Evolutionary conservation across 108 stramenopile species (phyloP), one percentile per base, ranked within the genome.

Genomic region (Cylindrotheca fusiformis): DNA sequence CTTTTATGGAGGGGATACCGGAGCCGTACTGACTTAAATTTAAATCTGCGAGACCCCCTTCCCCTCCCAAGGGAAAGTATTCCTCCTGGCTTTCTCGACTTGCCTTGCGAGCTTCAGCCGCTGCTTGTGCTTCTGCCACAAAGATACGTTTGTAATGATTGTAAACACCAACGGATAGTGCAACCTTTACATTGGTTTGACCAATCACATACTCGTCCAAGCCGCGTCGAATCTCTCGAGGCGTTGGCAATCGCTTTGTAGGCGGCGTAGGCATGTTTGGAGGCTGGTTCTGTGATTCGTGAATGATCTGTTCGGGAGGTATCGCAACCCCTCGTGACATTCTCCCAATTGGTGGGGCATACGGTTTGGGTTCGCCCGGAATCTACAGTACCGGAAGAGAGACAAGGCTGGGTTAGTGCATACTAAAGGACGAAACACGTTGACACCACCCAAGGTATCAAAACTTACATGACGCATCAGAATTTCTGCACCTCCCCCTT

Each of bases 151-250:
- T 98, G 94, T 96, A 98, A 73, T 98, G 97, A 82, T 98, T 98
- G 78, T 98, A 95, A 22, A 98, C 96, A 21, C 94, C 94, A 14
- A 97, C 97, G 12, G 87, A 80, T 23, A 98, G 66, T 30, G 94
- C 96, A 33, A 95, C 74, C 79, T 98, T 98, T 48, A 98, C 97
- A 54, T 88, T 80, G 46, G 81, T 76, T 79, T 98, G 97, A 20
- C 97, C 97, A 60, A 98, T 95, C 24, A 98, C 96, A 60, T 96
- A 95, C 74, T 98, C 94, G 60, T 96, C 79, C 17, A 98, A 62
- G 2, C 94, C 94, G 14, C 79, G 66, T 63, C 85, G 86, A 58
- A 98, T 83, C 66, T 93, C 87, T 0, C 66, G 71, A 21, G 94
- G 94, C 10, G 93, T 93, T 19, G 84, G 89, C 32, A 90, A 75